Conservation (phyloP, 208 protist genomes). For the Crithidia fasciculata region DNA sequence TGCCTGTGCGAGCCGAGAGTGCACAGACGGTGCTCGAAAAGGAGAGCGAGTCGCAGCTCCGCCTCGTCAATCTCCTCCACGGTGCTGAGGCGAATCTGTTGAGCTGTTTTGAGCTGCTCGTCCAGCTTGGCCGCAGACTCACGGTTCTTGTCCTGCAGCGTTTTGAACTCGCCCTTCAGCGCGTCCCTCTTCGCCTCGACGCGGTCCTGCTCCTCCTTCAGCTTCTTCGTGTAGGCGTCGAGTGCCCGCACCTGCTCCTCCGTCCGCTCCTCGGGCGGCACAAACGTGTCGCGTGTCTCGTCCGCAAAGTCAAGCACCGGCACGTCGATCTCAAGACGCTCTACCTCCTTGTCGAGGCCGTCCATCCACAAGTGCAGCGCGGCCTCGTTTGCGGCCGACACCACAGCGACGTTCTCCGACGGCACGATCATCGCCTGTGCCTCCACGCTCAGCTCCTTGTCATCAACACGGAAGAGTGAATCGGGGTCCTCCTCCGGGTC, state of each 20-base stretch:
- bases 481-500: constrained; percentile 70
- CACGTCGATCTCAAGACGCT: constrained; percentile 66
- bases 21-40: constrained; percentile 66
- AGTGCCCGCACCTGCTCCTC: constrained; percentile 77
- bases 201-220: constrained; percentile 74
- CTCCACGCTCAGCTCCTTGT: constrained; percentile 77
- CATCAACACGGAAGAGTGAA: constrained; percentile 72
- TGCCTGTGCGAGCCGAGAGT: constrained; percentile 33
- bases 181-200: constrained; percentile 66
- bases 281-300: constrained; percentile 69
- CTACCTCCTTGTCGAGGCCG: constrained; percentile 87
- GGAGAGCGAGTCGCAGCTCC: constrained; percentile 76
- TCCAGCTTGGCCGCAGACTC: constrained; percentile 52
- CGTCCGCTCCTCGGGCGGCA: constrained; percentile 80
- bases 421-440: constrained; percentile 57
- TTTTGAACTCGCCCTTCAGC: constrained; percentile 68
- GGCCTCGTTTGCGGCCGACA: constrained; percentile 49
- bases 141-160: constrained; percentile 62
- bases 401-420: constrained; percentile 28
- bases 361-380: constrained; percentile 92
- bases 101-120: constrained; percentile 45
- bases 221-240: constrained; percentile 82
- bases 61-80: constrained; percentile 61
- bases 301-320: constrained; percentile 76
- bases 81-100: constrained; percentile 46